Evolutionary conservation across 352 stramenopile genomes (phyloP).

Genomic region (Phytophthora sp.): DNA sequence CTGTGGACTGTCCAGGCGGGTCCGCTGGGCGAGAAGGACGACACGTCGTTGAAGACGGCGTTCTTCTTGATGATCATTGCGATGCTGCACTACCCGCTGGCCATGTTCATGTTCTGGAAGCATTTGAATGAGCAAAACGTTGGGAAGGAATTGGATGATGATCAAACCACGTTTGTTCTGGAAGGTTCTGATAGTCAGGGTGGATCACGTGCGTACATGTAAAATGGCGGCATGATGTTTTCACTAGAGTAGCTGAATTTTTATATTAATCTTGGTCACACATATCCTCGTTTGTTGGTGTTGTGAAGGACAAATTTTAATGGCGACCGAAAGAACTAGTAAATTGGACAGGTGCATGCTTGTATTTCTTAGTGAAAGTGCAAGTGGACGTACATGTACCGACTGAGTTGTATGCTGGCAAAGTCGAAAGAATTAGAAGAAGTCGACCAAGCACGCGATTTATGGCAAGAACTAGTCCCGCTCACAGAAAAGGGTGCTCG

Average conservation of each 20-base stretch:
- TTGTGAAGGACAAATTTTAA: too few relatives aligned
- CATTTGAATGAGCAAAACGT: constrained; percentile 15
- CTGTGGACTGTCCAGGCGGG: constrained; percentile 54
- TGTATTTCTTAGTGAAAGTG: too few relatives aligned
- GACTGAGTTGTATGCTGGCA: too few relatives aligned
- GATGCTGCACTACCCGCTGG: constrained; percentile 47
- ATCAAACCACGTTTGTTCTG: constrained; percentile 9
- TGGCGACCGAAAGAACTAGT: too few relatives aligned
- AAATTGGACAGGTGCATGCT: too few relatives aligned
- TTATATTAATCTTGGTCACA: constrained; percentile 1
- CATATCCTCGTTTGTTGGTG: background rate
- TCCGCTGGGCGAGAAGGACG: constrained; percentile 56
- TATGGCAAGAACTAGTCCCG: constrained; percentile 86
- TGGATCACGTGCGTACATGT: constrained; percentile 22
- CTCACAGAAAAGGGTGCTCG: constrained; percentile 84
- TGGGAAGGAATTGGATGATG: background rate
- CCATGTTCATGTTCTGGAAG: constrained; percentile 21
- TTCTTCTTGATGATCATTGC: constrained; percentile 62
- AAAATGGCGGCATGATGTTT: background rate
- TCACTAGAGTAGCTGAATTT: background rate
- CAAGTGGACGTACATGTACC: too few relatives aligned
- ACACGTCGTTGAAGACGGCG: constrained; percentile 47
- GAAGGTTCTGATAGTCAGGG: constrained; percentile 17
- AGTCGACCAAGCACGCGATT: constrained; percentile 73
- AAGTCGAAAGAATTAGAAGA: too few relatives aligned